These are phyloP conservation scores for Thelonectria discophora DNA, from an alignment of 2,329 filamentous ascomycete genomes.

Conservation along the genomic window DNA sequence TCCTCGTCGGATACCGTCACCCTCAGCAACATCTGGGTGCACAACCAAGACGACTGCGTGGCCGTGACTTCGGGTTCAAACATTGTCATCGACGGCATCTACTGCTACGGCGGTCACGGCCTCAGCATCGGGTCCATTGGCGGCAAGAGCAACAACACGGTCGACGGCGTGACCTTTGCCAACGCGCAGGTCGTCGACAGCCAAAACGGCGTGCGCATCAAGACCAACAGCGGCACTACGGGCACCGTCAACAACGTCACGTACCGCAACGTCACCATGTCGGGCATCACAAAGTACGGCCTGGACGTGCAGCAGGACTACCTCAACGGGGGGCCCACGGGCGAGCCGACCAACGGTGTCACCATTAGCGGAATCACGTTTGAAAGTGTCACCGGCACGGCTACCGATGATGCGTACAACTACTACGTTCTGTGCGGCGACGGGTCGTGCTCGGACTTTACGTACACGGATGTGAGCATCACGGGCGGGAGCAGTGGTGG, in stretches of 20 bases:
- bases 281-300: constrained; percentile 49
- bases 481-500: constrained; percentile 53
- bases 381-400: constrained; percentile 49
- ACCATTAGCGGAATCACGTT: constrained; percentile 57
- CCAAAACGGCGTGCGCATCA: constrained; percentile 59
- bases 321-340: constrained; percentile 54
- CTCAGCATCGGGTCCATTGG: constrained; percentile 53
- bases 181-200: constrained; percentile 58
- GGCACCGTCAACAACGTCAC: constrained; percentile 52
- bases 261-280: constrained; percentile 53
- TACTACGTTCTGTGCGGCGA: constrained; percentile 62
- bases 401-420: constrained; percentile 45
- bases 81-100: constrained; percentile 53
- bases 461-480: constrained; percentile 55
- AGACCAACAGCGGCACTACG: constrained; percentile 56
- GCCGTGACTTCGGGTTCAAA: constrained; percentile 60
- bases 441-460: constrained; percentile 55
- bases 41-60: constrained; percentile 68
- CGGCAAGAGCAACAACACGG: constrained; percentile 60
- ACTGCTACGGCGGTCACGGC: constrained; percentile 53
- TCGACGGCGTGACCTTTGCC: constrained; percentile 58
- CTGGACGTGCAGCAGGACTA: constrained; percentile 52
- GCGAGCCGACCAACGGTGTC: constrained; percentile 54
- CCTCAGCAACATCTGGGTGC: constrained; percentile 59
- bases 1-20: constrained; percentile 56